phyloP scores from a whole-genome alignment of 2,329 filamentous ascomycete genomes.

The Alternaria infectoria region DNA sequence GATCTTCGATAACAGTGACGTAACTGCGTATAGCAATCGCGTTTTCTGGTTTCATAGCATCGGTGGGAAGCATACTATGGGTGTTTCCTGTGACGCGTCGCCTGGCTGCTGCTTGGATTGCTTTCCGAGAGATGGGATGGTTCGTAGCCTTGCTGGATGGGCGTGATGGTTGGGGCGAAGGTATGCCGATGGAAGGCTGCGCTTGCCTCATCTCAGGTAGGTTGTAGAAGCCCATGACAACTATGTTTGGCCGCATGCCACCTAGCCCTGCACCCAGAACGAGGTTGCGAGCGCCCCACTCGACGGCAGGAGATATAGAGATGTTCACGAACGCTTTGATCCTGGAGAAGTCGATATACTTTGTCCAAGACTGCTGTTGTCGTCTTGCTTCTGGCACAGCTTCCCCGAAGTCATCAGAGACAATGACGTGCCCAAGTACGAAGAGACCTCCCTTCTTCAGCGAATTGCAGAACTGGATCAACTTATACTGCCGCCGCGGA shows the following conservation, averaged over 20 bases:
- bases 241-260: conserved; percentile 89
- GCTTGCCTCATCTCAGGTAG: conserved; percentile 75
- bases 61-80: conserved; percentile 69
- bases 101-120: conserved; percentile 36
- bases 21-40: conserved; percentile 76
- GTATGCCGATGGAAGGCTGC: conserved; percentile 63
- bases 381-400: conserved; percentile 81
- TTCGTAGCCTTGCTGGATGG: conserved; percentile 37
- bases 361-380: conserved; percentile 83
- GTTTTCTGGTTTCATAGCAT: conserved; percentile 70
- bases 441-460: conserved; percentile 87
- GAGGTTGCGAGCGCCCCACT: conserved; percentile 84
- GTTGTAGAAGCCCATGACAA: conserved; percentile 80
- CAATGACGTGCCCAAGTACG: conserved; percentile 85
- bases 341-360: conserved; percentile 83
- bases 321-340: conserved; percentile 92
- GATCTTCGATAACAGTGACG: conserved; percentile 81
- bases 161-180: conserved; percentile 53
- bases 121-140: conserved; percentile 42
- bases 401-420: conserved; percentile 79
- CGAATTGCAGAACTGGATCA: conserved; percentile 91
- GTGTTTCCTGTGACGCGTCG: conserved; percentile 59
- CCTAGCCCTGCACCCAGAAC: conserved; percentile 82
- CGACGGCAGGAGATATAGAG: conserved; percentile 79
- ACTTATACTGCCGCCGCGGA: conserved; percentile 77